Base-by-base conservation (phyloP, 305 asterid species). In the Fraxinus albicans region DNA sequence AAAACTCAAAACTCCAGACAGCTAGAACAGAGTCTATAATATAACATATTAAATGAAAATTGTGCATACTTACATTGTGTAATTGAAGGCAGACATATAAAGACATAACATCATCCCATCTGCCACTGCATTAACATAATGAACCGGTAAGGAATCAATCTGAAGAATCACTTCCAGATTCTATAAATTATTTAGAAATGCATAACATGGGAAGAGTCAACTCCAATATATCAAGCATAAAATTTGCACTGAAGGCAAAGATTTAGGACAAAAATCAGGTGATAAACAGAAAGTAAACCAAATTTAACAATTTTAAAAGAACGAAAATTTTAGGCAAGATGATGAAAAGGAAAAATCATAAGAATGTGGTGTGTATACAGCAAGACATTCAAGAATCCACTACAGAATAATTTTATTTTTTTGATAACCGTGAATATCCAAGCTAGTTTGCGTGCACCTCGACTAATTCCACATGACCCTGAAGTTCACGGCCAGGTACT, bases 111-210 rank as follows among this genome's bases (percentile, higher is more conserved):
- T 91, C 95, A 91, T 86, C 95, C 95, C 90, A 90, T 86, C 86
- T 90, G 93, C 95, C 93, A 91, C 93, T 91, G 95, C 90, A 90
- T 70, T 76, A 10, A 87, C 53, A 82, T 6, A 81, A 82, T 0
- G 63, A 87, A 77, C 42, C 38, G 74, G 70, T 73, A 70, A 76
- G 34, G n/a, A 25, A 80, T 78, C 50, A 83, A 80, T 25, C 50
- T 12, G 81, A 75, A 8, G 72, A 50, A 78, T 73, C 78, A 23
- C 53, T 50, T 8, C 21, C 77, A 33, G 73, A 82, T 21, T 76
- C 38, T 10, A 40, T 42, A 13, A 10, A 10, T 82, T 25, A 15
- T 78, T 31, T 10, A 69, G 21, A 83, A 77, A 79, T 69, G 76
- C 31, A 2, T 31, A 31, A 27, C 38, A 47, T 40, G 55, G 63